Evolutionary conservation across 2,329 filamentous ascomycete genomes (phyloP), one percentile per base, ranked within the genome.

Genomic region (Alternaria postmessia): DNA sequence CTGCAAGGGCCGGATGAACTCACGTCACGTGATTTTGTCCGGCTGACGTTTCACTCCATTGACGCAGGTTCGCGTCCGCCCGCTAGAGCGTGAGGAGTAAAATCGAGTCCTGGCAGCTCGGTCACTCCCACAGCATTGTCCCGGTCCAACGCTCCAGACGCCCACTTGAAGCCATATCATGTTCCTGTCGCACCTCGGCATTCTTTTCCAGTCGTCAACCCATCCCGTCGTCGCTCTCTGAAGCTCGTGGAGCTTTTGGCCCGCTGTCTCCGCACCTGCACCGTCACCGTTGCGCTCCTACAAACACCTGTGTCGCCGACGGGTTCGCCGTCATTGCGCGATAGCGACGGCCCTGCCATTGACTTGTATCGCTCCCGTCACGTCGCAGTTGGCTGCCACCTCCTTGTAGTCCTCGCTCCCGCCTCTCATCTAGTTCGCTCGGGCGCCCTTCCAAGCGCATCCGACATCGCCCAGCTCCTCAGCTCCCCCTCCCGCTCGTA

Each of bases 161-260:
- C 51, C 55, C 41, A 55, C 54, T 51, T 58, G 54, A 57, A 56
- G 44, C 59, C 68, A 61, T 65, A 77, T 54, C 63, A 78, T 79
- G 76, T 68, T 70, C 64, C 61, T 61, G 63, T 66, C 63, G 57
- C 54, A 43, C 53, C 51, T 59, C 58, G 51, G 39, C 61, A 42
- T 62, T 51, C 57, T 62, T 54, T 63, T 63, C 53, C 65, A 62
- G 55, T 68, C 65, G 64, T 63, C 71, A 68, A 71, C 71, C 68
- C 69, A 63, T 66, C 64, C 64, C 56, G 64, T 66, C 64, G 62
- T 60, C 66, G 67, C 66, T 54, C 75, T 78, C 64, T 78, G 66
- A 76, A 78, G 74, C 75, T 76, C 67, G 62, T 61, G 60, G 66
- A 74, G 70, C 73, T 74, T 76, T 75, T 75, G 73, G 72, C 74